phyloP scores from a whole-genome alignment of 805 yeast genomes.

The Limtongia smithiae region DNA sequence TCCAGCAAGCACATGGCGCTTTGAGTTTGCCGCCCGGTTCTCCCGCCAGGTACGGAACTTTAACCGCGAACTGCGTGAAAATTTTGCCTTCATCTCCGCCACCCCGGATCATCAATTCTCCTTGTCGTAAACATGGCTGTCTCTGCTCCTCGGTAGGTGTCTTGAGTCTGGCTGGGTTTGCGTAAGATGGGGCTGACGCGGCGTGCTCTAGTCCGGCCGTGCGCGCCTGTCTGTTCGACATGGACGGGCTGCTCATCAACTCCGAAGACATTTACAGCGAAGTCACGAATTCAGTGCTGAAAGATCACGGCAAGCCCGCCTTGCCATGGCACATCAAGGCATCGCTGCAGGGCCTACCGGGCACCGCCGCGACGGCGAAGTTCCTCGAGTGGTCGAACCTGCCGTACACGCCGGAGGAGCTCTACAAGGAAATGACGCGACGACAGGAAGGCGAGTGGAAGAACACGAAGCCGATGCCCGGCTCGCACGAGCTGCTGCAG shows the following conservation, averaged over 20 bases:
- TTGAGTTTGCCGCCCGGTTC: no score
- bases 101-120: no score
- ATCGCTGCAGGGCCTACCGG: slow-evolving; percentile 87
- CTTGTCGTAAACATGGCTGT: no score
- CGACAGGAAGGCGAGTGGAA: slow-evolving; percentile 62
- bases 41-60: no score
- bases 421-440: slow-evolving; percentile 49
- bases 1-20: no score
- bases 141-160: no score
- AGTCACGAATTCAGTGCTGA: slow-evolving; percentile 63
- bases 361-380: slow-evolving; percentile 46
- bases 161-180: no score
- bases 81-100: no score
- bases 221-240: slow-evolving; percentile 45
- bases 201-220: slow-evolving; percentile 8
- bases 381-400: slow-evolving; percentile 67
- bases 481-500: slow-evolving; percentile 68
- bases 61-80: no score
- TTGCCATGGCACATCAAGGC: slow-evolving; percentile 88
- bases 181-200: no score
- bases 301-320: slow-evolving; percentile 69
- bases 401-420: slow-evolving; percentile 64
- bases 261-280: slow-evolving; percentile 90
- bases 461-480: slow-evolving; percentile 67
- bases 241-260: slow-evolving; percentile 93